A percentile compares a stretch with the other conserved stretches of the same genome.
Conservation (phyloP, 805 yeast species). For the Kregervanrija delftensis region DNA sequence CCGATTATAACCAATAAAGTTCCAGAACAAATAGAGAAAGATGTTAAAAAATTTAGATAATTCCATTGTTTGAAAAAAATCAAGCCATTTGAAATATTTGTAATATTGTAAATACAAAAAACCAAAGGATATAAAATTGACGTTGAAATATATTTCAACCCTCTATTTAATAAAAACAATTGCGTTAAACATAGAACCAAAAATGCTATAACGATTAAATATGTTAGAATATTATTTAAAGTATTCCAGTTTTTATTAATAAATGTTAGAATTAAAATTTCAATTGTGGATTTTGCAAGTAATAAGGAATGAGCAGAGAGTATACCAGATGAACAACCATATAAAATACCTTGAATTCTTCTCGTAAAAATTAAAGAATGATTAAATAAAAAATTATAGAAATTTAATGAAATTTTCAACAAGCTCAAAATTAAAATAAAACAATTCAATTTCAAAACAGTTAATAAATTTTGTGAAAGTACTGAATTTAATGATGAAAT, state of each 20-base stretch:
- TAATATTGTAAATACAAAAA: conserved; percentile 73
- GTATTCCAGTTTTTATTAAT: conserved; percentile 23
- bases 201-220: conserved; percentile 48
- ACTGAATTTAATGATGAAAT: no score
- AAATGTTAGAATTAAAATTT: conserved; percentile 46
- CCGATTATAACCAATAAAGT: conserved; percentile 54
- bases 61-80: conserved; percentile 49
- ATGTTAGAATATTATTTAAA: conserved; percentile 35
- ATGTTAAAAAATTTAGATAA: conserved; percentile 27
- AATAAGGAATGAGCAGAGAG: conserved; percentile 80
- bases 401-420: background rate
- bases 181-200: conserved; percentile 63
- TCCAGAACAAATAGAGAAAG: conserved; percentile 37
- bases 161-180: conserved; percentile 65
- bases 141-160: conserved; percentile 63
- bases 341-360: conserved; percentile 49
- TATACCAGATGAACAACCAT: conserved; percentile 67
- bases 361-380: background rate
- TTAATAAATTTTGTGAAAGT: no score
- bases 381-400: background rate
- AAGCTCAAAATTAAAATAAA: background rate
- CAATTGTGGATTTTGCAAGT: conserved; percentile 80
- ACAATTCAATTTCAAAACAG: background rate
- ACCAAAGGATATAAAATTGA: conserved; percentile 78
- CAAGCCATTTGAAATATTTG: conserved; percentile 60